These are phyloP conservation scores for Boletus rubropictus DNA, from an alignment of 768 basidiomycete genomes.

Conservation along the genomic window DNA sequence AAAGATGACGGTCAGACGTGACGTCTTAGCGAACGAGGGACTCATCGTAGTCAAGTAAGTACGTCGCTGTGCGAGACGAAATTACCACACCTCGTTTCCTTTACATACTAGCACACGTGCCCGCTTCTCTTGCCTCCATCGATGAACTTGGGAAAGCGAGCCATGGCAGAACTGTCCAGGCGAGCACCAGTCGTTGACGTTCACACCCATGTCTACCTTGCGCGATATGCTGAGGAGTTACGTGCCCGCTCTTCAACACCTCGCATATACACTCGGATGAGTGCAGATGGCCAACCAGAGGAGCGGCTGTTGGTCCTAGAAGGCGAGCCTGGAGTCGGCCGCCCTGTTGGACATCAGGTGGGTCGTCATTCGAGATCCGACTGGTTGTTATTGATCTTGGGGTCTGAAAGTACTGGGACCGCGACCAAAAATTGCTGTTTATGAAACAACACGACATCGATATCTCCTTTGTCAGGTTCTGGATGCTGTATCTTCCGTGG, in stretches of 20 bases:
- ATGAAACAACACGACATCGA: conserved; percentile 83
- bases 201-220: conserved; percentile 83
- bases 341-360: conserved; percentile 75
- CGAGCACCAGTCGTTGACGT: conserved; percentile 60
- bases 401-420: conserved; percentile 61
- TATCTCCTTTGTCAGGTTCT: conserved; percentile 70
- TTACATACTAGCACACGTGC: background rate
- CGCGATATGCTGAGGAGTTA: conserved; percentile 67
- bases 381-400: conserved; percentile 10
- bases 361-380: conserved; percentile 1
- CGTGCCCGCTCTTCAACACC: conserved; percentile 60
- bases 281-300: conserved; percentile 43
- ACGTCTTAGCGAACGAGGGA: background rate
- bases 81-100: conserved; percentile 15
- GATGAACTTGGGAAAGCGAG: conserved; percentile 23
- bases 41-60: conserved; percentile 16
- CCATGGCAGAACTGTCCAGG: conserved; percentile 25
- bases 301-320: conserved; percentile 75
- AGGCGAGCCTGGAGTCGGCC: conserved; percentile 71
- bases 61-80: conserved; percentile 8
- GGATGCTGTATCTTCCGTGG: conserved; percentile 4
- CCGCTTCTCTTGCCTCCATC: conserved; percentile 18
- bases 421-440: conserved; percentile 71
- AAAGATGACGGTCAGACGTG: background rate
- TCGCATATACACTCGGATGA: conserved; percentile 50